A percentile compares a stretch with the other conserved stretches of the same genome.
Evolutionary conservation across 2,329 filamentous ascomycete genomes (phyloP).

Genomic region (Apiospora pterosperma): DNA sequence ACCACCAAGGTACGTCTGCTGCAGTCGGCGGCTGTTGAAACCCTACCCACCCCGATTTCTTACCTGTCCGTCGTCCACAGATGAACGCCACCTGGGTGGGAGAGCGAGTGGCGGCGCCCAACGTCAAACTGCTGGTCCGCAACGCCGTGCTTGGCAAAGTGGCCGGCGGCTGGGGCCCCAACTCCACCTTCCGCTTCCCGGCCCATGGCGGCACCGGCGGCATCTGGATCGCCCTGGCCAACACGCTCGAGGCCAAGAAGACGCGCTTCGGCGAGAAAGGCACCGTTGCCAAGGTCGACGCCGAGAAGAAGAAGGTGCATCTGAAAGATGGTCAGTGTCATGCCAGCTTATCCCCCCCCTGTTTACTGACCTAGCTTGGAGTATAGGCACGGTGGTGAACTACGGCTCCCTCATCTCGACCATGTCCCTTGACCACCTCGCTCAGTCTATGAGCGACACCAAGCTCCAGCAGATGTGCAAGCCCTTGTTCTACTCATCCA

Average conservation of each 20-base stretch:
- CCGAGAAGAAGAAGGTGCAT: conserved; percentile 76
- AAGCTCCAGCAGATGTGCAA: conserved; percentile 81
- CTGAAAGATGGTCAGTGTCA: conserved; percentile 54
- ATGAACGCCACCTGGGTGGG: conserved; percentile 99
- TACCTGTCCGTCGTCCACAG: conserved; percentile 43
- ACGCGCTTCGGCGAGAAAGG: conserved; percentile 77
- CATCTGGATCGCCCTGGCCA: conserved; percentile 96
- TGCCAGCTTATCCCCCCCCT: neutral
- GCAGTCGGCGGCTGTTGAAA: too few species aligned
- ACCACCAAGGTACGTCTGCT: conserved; percentile 75
- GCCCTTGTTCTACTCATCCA: conserved; percentile 93
- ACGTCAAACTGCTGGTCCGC: conserved; percentile 87
- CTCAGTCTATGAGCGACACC: conserved; percentile 80
- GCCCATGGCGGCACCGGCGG: conserved; percentile 92
- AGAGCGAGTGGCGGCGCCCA: conserved; percentile 94
- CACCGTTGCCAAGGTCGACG: conserved; percentile 81
- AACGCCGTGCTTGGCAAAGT: conserved; percentile 96
- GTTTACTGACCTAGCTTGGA: neutral
- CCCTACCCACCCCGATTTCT: too few species aligned
- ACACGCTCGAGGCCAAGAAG: conserved; percentile 89
- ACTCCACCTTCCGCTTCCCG: conserved; percentile 97
- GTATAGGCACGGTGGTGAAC: conserved; percentile 73
- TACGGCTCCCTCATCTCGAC: conserved; percentile 93
- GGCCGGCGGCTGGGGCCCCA: conserved; percentile 96
- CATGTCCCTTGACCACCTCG: conserved; percentile 90